Conservation (phyloP, 257 asterid species). For the Solanum virginianum region DNA sequence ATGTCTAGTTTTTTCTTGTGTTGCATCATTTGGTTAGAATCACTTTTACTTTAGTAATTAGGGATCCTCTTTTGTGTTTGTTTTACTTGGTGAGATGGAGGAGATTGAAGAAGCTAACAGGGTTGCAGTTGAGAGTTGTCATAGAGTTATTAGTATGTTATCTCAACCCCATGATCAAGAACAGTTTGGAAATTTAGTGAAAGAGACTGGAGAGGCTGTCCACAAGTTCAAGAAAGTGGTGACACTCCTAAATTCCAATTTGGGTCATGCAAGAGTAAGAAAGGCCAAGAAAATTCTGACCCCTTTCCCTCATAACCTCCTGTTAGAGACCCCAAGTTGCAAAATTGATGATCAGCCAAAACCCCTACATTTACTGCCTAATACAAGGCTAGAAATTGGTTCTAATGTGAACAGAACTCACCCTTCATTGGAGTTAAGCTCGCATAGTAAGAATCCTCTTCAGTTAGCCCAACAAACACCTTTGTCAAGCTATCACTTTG, state of each 20-base stretch:
- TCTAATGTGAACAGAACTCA: conserved; percentile 24
- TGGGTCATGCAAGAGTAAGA: conserved; percentile 86
- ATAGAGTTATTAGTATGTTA: conserved; percentile 49
- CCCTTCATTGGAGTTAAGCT: conserved; percentile 42
- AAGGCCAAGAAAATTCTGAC: conserved; percentile 30
- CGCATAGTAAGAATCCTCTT: conserved; percentile 27
- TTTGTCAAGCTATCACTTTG: conserved; percentile 21
- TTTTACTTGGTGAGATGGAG: conserved; percentile 33
- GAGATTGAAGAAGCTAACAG: conserved; percentile 66
- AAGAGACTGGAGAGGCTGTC: conserved; percentile 68
- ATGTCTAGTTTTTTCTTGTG: background rate
- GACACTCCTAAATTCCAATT: conserved; percentile 43
- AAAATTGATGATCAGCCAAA: conserved; percentile 30
- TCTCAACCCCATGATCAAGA: conserved; percentile 46
- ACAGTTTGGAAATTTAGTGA: conserved; percentile 31
- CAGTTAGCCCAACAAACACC: conserved; percentile 31
- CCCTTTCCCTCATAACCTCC: conserved; percentile 43
- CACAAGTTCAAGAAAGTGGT: conserved; percentile 58
- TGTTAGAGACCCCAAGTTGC: conserved; percentile 41
- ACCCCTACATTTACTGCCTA: conserved; percentile 32
- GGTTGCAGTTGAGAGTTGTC: conserved; percentile 78
- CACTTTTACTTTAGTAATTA: conserved; percentile 21
- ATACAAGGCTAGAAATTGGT: conserved; percentile 20
- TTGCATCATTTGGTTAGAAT: background rate
- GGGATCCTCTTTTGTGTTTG: conserved; percentile 1